A percentile compares a stretch with the other conserved stretches of the same genome.
Evolutionary conservation across 2,329 filamentous ascomycete species (phyloP).

Genomic region (Arthrobotrys iridis): DNA sequence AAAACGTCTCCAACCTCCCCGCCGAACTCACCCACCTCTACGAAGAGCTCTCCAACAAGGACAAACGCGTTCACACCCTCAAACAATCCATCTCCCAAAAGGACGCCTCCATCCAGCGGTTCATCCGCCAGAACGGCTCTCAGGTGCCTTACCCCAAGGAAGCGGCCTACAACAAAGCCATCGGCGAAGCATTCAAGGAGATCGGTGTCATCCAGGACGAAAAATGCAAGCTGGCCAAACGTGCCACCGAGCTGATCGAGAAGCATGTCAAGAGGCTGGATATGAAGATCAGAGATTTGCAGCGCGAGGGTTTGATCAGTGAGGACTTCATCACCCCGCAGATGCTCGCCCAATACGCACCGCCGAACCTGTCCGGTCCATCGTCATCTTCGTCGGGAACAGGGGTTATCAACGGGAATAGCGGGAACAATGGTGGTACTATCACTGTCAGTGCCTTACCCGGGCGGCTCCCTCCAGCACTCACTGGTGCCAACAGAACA

Average conservation of each 20-base stretch:
- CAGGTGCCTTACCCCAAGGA: conserved; percentile 80
- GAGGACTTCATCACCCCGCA: conserved; percentile 65
- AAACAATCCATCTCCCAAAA: conserved; percentile 75
- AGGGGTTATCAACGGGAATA: background rate
- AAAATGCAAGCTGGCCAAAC: conserved; percentile 76
- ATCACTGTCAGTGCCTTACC: conserved; percentile 16
- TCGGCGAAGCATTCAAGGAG: conserved; percentile 74
- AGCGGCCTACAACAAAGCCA: conserved; percentile 72
- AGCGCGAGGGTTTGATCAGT: conserved; percentile 66
- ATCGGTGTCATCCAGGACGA: conserved; percentile 78
- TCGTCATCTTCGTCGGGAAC: background rate
- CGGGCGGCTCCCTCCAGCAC: conserved; percentile 19
- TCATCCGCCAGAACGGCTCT: conserved; percentile 79
- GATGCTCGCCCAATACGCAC: conserved; percentile 60
- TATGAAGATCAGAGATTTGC: conserved; percentile 65
- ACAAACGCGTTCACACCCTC: conserved; percentile 75
- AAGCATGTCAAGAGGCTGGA: conserved; percentile 67
- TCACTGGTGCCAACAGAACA: background rate
- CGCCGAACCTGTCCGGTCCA: conserved; percentile 17
- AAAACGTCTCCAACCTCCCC: conserved; percentile 71
- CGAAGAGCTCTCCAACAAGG: conserved; percentile 83
- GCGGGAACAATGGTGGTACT: background rate
- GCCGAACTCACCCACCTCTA: conserved; percentile 84
- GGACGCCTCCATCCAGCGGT: conserved; percentile 80
- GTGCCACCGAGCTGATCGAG: conserved; percentile 64